Conservation (phyloP, 1,139 yeast species). For the Kodamaea suecica region DNA sequence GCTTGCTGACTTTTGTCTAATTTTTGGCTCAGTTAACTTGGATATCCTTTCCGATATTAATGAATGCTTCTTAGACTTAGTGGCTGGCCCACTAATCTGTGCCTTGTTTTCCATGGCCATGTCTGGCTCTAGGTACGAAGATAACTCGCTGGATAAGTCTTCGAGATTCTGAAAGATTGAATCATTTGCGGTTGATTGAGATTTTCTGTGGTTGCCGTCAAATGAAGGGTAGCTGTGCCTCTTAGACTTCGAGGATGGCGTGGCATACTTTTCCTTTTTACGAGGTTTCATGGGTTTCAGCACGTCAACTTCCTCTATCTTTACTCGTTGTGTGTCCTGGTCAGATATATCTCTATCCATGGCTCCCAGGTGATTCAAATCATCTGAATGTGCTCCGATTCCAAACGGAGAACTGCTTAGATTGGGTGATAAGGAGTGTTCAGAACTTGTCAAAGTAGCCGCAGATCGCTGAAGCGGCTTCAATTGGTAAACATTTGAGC, state of each 20-base stretch:
- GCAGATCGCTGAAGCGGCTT: conserved; percentile 33
- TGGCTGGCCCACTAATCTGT: conserved; percentile 1
- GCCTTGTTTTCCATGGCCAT: conserved; percentile 3
- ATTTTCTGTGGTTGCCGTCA: conserved; percentile 15
- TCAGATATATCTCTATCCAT: neutral
- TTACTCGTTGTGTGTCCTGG: conserved; percentile 3
- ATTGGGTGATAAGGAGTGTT: conserved; percentile 2
- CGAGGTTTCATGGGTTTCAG: conserved; percentile 2
- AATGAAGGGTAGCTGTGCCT: conserved; percentile 10
- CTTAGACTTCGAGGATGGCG: conserved; percentile 6
- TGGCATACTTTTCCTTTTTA: neutral
- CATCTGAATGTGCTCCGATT: neutral
- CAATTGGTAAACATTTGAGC: conserved; percentile 25
- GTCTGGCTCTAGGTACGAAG: conserved; percentile 16
- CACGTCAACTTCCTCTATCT: neutral
- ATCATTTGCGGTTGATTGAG: conserved; percentile 28
- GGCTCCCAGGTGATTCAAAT: neutral
- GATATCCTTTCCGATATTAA: conserved; percentile 10
- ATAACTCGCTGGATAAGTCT: conserved; percentile 30
- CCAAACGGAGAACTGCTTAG: conserved; percentile 1
- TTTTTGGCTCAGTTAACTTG: neutral
- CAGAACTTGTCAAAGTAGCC: conserved; percentile 21
- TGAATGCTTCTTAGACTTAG: conserved; percentile 12
- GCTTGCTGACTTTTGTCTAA: conserved; percentile 14
- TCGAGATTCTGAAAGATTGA: conserved; percentile 31